Evolutionary conservation across 192 early-diverging fungal genomes (phyloP), one percentile per base, ranked within the genome.

Genomic region (Obelidium mucronatum): DNA sequence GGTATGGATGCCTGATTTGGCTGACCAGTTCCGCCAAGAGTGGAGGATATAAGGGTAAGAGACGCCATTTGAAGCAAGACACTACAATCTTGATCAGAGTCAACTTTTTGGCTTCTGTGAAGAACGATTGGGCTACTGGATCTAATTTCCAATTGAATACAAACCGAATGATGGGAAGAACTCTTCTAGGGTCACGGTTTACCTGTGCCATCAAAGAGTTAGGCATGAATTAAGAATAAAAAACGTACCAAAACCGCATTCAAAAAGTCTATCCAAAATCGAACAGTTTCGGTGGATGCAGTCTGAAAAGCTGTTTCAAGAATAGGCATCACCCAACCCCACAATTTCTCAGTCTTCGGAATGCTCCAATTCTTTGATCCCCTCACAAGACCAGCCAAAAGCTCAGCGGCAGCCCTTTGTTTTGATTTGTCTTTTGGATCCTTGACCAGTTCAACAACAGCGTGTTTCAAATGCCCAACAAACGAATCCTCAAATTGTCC

Each of bases 321-420:
- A 13, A 94, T 33, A 1, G 93, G 90, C 4, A 85, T 81, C 40
- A 95, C 56, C 89, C 87, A 90, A 2, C 64, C 75, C 95, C 95
- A 96, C 78, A 97, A 78, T 17, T 52, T 73, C 24, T 78, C 58
- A 6, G 77, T 44, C 64, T 81, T 78, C 1, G 70, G 75, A 4
- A 79, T 63, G 3, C 75, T 68, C 96, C 96, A 98, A 77, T 97
- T 93, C 78, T 96, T 98, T 62, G 86, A 88, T 3, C 96, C 97
- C 30, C 94, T 90, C 31, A 98, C 78, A 31, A 97, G 40, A 2
- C 97, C 97, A 2, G 85, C 90, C 3, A 94, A 63, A 24, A 96
- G 74, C 72, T 97, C 96, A 3, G 92, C 77, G 0, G 91, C 94
- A 1, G 94, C 92, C 22, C 95, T 84, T 77, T 97, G 97, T 11